These are phyloP conservation scores for Fusarium sp. DNA, from an alignment of 2,329 filamentous ascomycete genomes.

Conservation along the genomic window DNA sequence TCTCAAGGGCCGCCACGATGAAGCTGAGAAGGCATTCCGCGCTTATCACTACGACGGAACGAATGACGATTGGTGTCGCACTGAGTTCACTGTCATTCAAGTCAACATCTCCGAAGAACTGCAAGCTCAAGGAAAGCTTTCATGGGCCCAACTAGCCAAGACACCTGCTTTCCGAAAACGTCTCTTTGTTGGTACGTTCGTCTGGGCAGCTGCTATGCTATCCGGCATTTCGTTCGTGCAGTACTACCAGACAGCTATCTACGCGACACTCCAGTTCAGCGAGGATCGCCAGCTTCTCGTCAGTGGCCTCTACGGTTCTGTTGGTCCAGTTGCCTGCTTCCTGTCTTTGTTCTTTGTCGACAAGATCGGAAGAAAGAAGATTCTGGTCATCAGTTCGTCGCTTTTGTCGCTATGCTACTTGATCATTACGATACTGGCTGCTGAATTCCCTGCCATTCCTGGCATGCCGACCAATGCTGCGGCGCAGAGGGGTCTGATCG, in stretches of 20 bases:
- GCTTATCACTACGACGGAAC: constrained; percentile 50
- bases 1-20: constrained; percentile 50
- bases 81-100: constrained; percentile 50
- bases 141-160: constrained; percentile 49
- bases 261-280: constrained; percentile 52
- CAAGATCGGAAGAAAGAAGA: constrained; percentile 50
- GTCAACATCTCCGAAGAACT: constrained; percentile 51
- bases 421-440: constrained; percentile 54
- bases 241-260: constrained; percentile 56
- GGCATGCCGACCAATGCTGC: constrained; percentile 51
- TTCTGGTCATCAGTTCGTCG: constrained; percentile 50
- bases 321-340: constrained; percentile 52
- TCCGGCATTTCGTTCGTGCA: constrained; percentile 56
- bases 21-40: constrained; percentile 49
- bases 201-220: constrained; percentile 55
- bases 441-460: constrained; percentile 49
- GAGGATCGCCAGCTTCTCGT: constrained; percentile 52
- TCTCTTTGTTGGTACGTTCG: constrained; percentile 53
- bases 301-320: constrained; percentile 53
- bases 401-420: constrained; percentile 51
- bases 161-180: constrained; percentile 50
- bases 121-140: constrained; percentile 40
- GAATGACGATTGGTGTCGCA: constrained; percentile 51
- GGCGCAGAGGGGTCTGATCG: constrained; percentile 52
- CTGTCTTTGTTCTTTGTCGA: constrained; percentile 54